These are phyloP conservation scores for Fraxinus xanthoxyloides DNA, from an alignment of 305 asterid species.

Conservation along the genomic window DNA sequence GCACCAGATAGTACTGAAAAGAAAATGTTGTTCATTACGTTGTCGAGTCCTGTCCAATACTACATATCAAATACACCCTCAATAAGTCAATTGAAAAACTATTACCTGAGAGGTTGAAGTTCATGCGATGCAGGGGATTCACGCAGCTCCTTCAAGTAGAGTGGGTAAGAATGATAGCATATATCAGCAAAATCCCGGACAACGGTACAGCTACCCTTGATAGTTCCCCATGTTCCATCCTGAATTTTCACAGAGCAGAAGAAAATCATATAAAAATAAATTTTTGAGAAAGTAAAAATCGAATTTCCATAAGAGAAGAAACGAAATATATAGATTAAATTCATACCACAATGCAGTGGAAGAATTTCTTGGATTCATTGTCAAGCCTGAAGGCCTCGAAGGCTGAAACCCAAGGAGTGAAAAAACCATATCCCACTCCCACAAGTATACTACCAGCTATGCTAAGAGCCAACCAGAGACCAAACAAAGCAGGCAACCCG, in stretches of 20 bases:
- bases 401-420: constrained; percentile 91
- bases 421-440: constrained; percentile 92
- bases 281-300: neutral
- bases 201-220: constrained; percentile 83
- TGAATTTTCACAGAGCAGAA: constrained; percentile 24
- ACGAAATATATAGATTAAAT: neutral
- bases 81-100: neutral
- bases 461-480: constrained; percentile 85
- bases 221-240: constrained; percentile 94
- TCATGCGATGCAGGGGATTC: constrained; percentile 52
- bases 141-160: constrained; percentile 63
- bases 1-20: neutral
- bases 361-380: constrained; percentile 49
- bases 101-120: constrained; percentile 71
- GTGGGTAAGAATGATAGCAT: constrained; percentile 74
- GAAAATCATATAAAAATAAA: neutral
- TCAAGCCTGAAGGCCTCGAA: constrained; percentile 89
- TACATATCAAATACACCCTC: neutral
- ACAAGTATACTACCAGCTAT: constrained; percentile 77
- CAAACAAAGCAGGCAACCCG: constrained; percentile 78
- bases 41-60: neutral
- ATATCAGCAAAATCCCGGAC: constrained; percentile 85
- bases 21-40: neutral
- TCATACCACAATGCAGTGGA: constrained; percentile 78
- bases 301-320: neutral